Conservation (phyloP, 2,329 filamentous ascomycete species). For the Exophiala lecanii-corni region DNA sequence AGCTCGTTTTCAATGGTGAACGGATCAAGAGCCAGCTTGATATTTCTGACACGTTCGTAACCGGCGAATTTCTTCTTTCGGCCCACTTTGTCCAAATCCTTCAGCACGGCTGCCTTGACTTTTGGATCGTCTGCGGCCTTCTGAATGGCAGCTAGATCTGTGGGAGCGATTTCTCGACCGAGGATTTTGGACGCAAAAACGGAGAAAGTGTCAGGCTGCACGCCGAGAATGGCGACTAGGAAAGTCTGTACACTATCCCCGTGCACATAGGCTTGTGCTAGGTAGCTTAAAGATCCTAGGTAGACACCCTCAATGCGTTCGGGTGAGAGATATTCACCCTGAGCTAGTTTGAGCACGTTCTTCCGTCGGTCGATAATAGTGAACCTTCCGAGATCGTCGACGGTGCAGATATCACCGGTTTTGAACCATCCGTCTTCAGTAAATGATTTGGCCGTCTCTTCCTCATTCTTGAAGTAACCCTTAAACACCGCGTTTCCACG, state of each 20-base stretch:
- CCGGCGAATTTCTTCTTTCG: conserved; percentile 85
- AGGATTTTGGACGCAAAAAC: conserved; percentile 73
- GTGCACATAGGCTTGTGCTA: conserved; percentile 82
- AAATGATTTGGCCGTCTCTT: conserved; percentile 77
- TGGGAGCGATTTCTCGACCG: conserved; percentile 58
- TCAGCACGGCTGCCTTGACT: conserved; percentile 69
- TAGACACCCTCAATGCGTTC: conserved; percentile 96
- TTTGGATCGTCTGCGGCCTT: conserved; percentile 63
- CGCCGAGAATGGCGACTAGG: conserved; percentile 80
- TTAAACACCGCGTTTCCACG: conserved; percentile 75
- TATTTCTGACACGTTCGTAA: conserved; percentile 76
- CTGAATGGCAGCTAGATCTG: conserved; percentile 63
- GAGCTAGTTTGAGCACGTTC: conserved; percentile 97
- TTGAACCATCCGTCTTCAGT: conserved; percentile 94
- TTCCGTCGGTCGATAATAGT: conserved; percentile 94
- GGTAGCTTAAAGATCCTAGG: conserved; percentile 70
- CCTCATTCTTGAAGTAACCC: conserved; percentile 85
- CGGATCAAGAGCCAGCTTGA: conserved; percentile 74
- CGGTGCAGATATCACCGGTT: conserved; percentile 82
- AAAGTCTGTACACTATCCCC: conserved; percentile 78
- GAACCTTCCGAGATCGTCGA: conserved; percentile 83
- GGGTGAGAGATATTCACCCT: conserved; percentile 96
- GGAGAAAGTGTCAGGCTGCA: conserved; percentile 80
- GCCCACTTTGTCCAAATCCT: conserved; percentile 72
- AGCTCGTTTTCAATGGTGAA: conserved; percentile 92